Evolutionary conservation across 2,329 filamentous ascomycete genomes (phyloP), one percentile per base, ranked within the genome.

Genomic region (Samsoniella hepiali): DNA sequence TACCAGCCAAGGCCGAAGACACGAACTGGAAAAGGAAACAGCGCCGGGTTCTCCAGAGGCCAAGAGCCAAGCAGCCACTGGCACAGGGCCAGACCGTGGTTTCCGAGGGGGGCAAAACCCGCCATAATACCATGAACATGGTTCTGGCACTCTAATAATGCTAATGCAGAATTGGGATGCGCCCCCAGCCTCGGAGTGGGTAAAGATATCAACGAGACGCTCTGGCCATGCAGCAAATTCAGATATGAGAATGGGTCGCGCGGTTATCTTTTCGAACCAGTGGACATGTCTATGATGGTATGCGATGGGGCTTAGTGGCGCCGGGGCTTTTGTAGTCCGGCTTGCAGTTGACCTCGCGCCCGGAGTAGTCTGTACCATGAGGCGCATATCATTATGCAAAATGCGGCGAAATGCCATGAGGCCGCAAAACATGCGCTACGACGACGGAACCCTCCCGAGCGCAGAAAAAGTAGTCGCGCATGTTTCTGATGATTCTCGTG

Each of bases 51-150:
- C 58, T 44, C 36, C 34, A 60, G 58, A 32, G 11, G 44, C 56
- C 57, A 59, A 59, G 57, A 40, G 44, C 44, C 32, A 50, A 49
- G 22, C 31, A 15, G 34, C 57, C 22, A 50, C 56, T 40, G 32
- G 22, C 31, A 50, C 29, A 17, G 15, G 13, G 45, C 22, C 22
- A 29, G 45, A 11, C n/a, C 11, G n/a, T 49, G 22, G 1, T 27
- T 29, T 11, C 10, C 8, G n/a, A 5, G 22, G n/a, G n/a, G 45
- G 13, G 15, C 22, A 49, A 22, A 40, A 36, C 32, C 53, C 38
- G 38, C 53, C 22, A 44, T 31, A 31, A 17, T 31, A 32, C n/a
- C 53, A 31, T 8, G 22, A 42, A 31, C 31, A 42, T 38, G 11
- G 3, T 9, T 42, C 9, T 15, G 3, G 22, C 9, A 40, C 42